phyloP scores from a whole-genome alignment of 2,329 filamentous ascomycete species.

The Aspergillus chevalieri region DNA sequence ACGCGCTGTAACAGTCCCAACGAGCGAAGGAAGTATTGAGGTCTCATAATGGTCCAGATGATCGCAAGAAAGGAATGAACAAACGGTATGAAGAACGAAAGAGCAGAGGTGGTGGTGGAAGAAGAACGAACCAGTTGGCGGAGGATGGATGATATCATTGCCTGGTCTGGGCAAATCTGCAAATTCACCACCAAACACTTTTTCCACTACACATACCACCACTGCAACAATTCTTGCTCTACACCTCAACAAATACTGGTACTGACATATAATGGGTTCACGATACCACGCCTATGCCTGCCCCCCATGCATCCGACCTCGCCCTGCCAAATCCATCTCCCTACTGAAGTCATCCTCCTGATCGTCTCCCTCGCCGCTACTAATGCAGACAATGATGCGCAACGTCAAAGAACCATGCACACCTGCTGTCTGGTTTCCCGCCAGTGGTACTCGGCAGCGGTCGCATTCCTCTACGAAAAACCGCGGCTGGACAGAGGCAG shows the following conservation, averaged over 20 bases:
- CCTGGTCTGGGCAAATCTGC: background rate
- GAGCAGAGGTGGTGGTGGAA: background rate
- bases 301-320: conserved; percentile 3
- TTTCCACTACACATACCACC: background rate
- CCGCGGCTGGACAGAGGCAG: conserved; percentile 46
- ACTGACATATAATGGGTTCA: conserved; percentile 6
- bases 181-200: background rate
- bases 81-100: background rate
- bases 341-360: conserved; percentile 49
- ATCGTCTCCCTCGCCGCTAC: conserved; percentile 42
- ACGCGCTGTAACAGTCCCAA: conserved; percentile 21
- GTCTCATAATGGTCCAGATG: conserved; percentile 16
- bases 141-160: conserved; percentile 1
- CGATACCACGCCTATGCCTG: background rate
- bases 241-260: background rate
- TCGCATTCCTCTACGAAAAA: conserved; percentile 47
- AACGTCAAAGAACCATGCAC: conserved; percentile 44
- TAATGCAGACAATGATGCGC: conserved; percentile 17
- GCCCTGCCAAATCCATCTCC: conserved; percentile 37
- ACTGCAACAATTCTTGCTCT: conserved; percentile 1
- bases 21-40: conserved; percentile 19
- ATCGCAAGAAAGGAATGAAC: background rate
- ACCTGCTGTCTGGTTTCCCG: conserved; percentile 49
- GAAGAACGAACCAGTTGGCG: background rate
- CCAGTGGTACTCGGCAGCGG: conserved; percentile 52